Evolutionary conservation across 805 yeast genomes (phyloP).

Genomic region (Hanseniaspora guilliermondii): DNA sequence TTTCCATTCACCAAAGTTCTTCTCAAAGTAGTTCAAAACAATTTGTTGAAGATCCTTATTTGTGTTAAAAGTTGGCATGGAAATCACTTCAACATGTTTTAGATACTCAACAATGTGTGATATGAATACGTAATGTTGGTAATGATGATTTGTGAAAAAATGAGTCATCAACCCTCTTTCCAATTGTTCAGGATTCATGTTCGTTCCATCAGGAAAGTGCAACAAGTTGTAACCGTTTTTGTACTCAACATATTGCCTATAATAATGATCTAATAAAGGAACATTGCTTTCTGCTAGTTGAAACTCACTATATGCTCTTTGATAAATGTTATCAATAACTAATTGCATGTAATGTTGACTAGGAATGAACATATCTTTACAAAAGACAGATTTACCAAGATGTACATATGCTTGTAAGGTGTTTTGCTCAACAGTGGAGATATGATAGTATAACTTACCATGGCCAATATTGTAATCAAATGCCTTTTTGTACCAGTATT

Average conservation of each 20-base stretch:
- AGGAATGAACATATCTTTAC: constrained; percentile 75
- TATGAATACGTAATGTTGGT: constrained; percentile 13
- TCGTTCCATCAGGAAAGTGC: constrained; percentile 4
- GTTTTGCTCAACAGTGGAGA: constrained; percentile 70
- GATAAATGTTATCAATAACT: constrained; percentile 68
- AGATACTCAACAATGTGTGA: constrained; percentile 27
- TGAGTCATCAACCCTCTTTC: constrained; percentile 10
- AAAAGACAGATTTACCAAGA: constrained; percentile 64
- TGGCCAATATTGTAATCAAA: constrained; percentile 66
- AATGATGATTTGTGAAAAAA: constrained; percentile 14
- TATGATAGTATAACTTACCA: constrained; percentile 77
- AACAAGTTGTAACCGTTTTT: constrained; percentile 1
- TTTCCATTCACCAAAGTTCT: constrained; percentile 41
- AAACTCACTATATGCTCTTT: constrained; percentile 33
- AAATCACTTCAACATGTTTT: constrained; percentile 53
- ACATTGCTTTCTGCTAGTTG: constrained; percentile 22
- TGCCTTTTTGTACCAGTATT: constrained; percentile 69
- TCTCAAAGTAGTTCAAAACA: constrained; percentile 51
- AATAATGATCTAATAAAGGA: constrained; percentile 10
- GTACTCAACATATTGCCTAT: constrained; percentile 5
- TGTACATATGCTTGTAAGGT: constrained; percentile 63
- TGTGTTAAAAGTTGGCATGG: constrained; percentile 46
- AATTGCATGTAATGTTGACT: constrained; percentile 64
- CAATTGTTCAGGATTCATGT: constrained; percentile 12
- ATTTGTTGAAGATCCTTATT: constrained; percentile 45